Evolutionary conservation across 345 rosid species (phyloP).

Genomic region (Passiflora organensis): DNA sequence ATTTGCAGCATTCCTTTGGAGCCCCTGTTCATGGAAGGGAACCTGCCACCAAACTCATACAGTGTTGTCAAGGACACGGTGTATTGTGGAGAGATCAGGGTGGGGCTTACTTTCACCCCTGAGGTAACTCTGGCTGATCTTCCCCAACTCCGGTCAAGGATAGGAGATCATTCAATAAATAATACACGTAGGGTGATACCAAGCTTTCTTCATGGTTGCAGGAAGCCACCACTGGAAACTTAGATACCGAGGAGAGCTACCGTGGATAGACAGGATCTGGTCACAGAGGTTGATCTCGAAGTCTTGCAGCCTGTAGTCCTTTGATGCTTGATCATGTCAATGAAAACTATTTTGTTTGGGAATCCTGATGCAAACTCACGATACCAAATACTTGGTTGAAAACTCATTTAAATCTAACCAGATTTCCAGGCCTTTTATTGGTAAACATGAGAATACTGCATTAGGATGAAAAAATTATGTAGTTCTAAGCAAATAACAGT

Average conservation of each 20-base stretch:
- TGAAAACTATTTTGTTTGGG: neutral
- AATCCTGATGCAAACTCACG: neutral
- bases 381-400: neutral
- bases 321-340: neutral
- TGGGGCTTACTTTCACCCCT: constrained; percentile 58
- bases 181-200: no score
- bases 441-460: neutral
- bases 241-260: constrained; percentile 2
- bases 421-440: neutral
- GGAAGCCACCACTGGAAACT: neutral
- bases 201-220: neutral
- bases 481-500: no score
- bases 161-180: no score
- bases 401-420: neutral
- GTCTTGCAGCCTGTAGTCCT: neutral
- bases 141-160: neutral
- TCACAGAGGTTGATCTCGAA: neutral
- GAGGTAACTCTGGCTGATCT: constrained; percentile 36
- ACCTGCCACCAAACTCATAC: constrained; percentile 49
- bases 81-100: constrained; percentile 59
- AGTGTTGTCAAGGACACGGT: constrained; percentile 65
- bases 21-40: constrained; percentile 55
- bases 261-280: constrained; percentile 5
- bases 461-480: neutral
- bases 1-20: constrained; percentile 54